Evolutionary conservation across 108 stramenopile genomes (phyloP).

Genomic region (Nitzschia sp.): DNA sequence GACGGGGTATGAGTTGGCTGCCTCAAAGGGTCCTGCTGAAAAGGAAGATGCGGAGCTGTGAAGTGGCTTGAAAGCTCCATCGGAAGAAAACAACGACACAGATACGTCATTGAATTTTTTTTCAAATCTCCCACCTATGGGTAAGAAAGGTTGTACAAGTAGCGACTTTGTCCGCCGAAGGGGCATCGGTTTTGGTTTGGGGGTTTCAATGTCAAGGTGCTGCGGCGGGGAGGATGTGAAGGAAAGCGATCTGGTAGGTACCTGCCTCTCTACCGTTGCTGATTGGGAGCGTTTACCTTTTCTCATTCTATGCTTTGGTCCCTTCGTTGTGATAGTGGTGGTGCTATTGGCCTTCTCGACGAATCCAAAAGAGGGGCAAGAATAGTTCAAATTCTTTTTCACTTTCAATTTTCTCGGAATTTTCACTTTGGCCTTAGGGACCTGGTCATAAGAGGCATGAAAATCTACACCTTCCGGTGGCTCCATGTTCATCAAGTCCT

Average conservation of each 20-base stretch:
- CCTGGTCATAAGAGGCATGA: constrained; percentile 5
- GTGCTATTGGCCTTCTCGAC: neutral
- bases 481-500: neutral
- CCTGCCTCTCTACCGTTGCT: neutral
- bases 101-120: neutral
- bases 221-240: neutral
- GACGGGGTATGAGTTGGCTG: too few species aligned
- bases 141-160: neutral
- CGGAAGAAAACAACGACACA: neutral
- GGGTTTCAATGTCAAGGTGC: neutral
- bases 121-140: neutral
- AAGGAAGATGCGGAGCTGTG: constrained; percentile 3
- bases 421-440: constrained; percentile 3
- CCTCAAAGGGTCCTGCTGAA: too few species aligned
- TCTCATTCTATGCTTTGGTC: neutral
- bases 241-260: neutral
- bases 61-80: neutral
- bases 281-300: neutral
- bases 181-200: constrained; percentile 6
- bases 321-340: neutral
- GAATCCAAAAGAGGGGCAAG: constrained; percentile 7
- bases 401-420: constrained; percentile 6
- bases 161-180: constrained; percentile 2
- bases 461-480: neutral
- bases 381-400: neutral